Evolutionary conservation across 2,329 filamentous ascomycete genomes (phyloP).

Genomic region (Aspergillus niger): DNA sequence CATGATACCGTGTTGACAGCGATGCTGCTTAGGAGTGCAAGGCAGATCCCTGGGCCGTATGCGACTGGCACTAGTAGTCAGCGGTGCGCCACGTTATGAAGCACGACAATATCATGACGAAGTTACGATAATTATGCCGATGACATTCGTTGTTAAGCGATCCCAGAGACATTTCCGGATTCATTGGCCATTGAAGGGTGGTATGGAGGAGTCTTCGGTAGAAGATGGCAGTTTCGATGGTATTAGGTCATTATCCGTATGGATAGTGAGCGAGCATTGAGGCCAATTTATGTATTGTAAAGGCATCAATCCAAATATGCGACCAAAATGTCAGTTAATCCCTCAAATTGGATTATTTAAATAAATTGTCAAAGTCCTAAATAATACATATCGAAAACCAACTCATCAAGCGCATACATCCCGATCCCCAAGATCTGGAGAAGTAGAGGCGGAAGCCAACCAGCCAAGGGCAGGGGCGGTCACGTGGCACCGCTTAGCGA

Average conservation of each 20-base stretch:
- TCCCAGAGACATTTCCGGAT: too few species aligned
- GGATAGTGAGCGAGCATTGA: neutral
- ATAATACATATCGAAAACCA: neutral
- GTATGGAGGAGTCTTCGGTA: too few species aligned
- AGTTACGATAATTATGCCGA: neutral
- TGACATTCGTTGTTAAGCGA: too few species aligned
- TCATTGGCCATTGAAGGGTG: too few species aligned
- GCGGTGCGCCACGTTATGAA: slow-evolving; percentile 28
- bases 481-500: slow-evolving; percentile 51
- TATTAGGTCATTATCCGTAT: neutral
- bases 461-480: slow-evolving; percentile 41
- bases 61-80: slow-evolving; percentile 34
- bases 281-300: neutral
- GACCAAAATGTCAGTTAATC: neutral
- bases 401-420: neutral
- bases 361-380: neutral
- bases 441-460: slow-evolving; percentile 1
- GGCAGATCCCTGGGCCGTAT: slow-evolving; percentile 33
- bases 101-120: slow-evolving; percentile 8
- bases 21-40: slow-evolving; percentile 34
- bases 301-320: neutral
- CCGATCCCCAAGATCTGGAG: neutral
- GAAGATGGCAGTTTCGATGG: neutral
- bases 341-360: neutral
- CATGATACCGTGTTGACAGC: neutral